Percentiles rank a stretch among this genome's conserved stretches.
Evolutionary conservation across 805 yeast genomes (phyloP).

Genomic region (Ogataea dorogensis): DNA sequence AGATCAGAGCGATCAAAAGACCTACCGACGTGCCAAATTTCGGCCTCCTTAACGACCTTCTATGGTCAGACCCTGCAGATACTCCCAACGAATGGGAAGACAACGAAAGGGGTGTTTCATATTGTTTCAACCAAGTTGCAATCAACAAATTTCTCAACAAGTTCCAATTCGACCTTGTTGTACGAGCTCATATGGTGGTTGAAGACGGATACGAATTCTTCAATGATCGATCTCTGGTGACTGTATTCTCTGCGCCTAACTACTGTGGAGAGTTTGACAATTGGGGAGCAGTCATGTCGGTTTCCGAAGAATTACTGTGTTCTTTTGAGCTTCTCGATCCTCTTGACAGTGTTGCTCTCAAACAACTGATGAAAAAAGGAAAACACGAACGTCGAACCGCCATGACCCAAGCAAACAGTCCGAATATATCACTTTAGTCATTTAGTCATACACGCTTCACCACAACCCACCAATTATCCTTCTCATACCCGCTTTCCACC

Average conservation of each 20-base stretch:
- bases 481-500: constrained; percentile 78
- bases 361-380: constrained; percentile 94
- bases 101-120: constrained; percentile 80
- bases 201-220: constrained; percentile 79
- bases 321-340: constrained; percentile 94
- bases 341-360: constrained; percentile 85
- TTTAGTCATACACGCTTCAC: constrained; percentile 32
- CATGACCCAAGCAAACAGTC: constrained; percentile 25
- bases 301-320: constrained; percentile 86
- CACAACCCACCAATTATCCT: constrained; percentile 91
- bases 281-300: constrained; percentile 99
- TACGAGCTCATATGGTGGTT: constrained; percentile 87
- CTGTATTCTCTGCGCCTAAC: constrained; percentile 74
- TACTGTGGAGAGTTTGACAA: constrained; percentile 85
- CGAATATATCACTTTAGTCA: constrained; percentile 13
- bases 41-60: constrained; percentile 71
- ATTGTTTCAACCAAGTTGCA: constrained; percentile 76
- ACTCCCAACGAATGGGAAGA: constrained; percentile 85
- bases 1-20: constrained; percentile 68
- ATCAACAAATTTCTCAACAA: constrained; percentile 72
- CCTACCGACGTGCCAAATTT: constrained; percentile 88
- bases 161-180: constrained; percentile 77
- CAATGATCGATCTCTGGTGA: constrained; percentile 67
- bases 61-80: constrained; percentile 87
- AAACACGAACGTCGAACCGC: constrained; percentile 77